Conservation (phyloP, 2,329 filamentous ascomycete species). For the Bipolaris cookei region DNA sequence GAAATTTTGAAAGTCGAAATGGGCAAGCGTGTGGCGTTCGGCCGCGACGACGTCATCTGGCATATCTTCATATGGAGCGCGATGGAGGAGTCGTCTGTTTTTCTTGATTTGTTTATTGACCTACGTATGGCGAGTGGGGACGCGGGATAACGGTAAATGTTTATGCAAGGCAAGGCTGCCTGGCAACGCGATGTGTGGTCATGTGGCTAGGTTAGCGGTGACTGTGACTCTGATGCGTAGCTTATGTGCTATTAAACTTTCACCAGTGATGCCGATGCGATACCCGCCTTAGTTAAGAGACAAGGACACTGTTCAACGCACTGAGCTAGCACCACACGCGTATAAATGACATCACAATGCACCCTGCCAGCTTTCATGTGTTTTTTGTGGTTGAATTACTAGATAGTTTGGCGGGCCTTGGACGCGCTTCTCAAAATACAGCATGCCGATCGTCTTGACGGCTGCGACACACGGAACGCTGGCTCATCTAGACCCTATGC, state of each 20-base stretch:
- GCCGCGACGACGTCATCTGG: no score
- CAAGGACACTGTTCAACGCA: neutral
- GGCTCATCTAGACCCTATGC: constrained; percentile 4
- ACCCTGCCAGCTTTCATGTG: neutral
- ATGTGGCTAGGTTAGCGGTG: neutral
- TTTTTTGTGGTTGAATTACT: constrained; percentile 7
- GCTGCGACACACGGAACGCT: constrained; percentile 2
- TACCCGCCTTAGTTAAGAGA: neutral
- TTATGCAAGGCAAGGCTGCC: no score
- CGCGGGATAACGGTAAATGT: no score
- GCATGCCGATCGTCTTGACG: constrained; percentile 2
- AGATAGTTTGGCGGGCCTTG: neutral
- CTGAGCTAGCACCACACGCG: neutral
- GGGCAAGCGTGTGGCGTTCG: no score
- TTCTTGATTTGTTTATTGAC: no score
- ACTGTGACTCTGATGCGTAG: neutral
- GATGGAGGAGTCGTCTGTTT: no score
- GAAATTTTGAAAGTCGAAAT: no score
- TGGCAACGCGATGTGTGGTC: neutral
- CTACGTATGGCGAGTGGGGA: no score
- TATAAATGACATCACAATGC: neutral
- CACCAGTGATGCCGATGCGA: neutral
- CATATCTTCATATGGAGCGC: no score
- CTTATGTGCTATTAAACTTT: neutral
- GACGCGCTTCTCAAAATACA: constrained; percentile 1